Evolutionary conservation across 257 asterid genomes (phyloP).

Genomic region (Nicotiana tabacum): DNA sequence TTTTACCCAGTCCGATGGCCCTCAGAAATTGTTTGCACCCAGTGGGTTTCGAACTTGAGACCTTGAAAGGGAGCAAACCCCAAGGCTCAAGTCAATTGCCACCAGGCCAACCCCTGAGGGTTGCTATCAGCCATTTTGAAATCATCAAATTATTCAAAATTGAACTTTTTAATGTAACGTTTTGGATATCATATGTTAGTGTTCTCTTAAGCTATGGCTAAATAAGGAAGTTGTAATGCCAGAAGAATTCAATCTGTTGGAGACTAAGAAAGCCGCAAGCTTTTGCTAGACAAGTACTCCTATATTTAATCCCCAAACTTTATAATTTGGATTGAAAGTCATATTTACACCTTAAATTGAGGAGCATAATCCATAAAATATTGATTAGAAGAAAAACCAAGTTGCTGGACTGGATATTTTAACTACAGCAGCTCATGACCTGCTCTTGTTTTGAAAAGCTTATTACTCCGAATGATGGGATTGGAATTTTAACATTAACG

Average conservation of each 20-base stretch:
- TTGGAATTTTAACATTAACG: neutral
- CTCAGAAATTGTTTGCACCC: no score
- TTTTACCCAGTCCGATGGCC: no score
- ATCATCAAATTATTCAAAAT: neutral
- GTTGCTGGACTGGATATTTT: neutral
- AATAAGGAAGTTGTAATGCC: neutral
- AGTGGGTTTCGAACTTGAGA: no score
- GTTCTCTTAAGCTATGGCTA: neutral
- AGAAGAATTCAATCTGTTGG: neutral
- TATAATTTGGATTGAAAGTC: neutral
- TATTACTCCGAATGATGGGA: neutral
- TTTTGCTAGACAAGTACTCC: neutral
- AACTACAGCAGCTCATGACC: neutral
- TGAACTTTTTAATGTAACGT: neutral
- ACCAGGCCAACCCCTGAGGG: no score
- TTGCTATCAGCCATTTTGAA: neutral
- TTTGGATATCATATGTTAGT: neutral
- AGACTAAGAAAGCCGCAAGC: neutral
- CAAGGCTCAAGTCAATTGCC: no score
- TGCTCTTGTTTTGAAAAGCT: neutral
- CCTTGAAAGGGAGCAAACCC: no score
- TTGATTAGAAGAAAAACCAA: neutral
- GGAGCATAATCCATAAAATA: neutral
- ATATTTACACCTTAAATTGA: neutral
- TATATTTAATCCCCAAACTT: neutral